phyloP scores from a whole-genome alignment of 2,329 filamentous ascomycete species.

The Pezizomycotina sp. region DNA sequence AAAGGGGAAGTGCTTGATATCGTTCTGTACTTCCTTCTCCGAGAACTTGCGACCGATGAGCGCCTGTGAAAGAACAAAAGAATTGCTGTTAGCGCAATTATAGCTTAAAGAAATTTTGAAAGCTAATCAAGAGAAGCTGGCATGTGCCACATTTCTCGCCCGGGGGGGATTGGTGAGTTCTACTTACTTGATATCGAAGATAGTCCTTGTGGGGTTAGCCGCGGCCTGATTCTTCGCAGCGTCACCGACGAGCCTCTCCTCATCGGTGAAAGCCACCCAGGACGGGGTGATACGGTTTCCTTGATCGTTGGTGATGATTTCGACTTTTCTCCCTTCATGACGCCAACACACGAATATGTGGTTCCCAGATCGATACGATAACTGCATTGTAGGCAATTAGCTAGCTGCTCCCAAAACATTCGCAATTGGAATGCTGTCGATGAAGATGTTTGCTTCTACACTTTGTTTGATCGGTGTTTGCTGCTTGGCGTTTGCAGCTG shows the following conservation, averaged over 20 bases:
- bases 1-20: conserved; percentile 98
- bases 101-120: no score
- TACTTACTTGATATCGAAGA: conserved; percentile 70
- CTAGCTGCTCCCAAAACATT: not conserved
- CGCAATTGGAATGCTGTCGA: not conserved
- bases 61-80: conserved; percentile 48
- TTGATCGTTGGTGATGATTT: conserved; percentile 92
- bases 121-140: not conserved
- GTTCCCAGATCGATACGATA: conserved; percentile 91
- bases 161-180: not conserved
- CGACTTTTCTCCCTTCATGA: conserved; percentile 89
- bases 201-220: conserved; percentile 56
- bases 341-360: conserved; percentile 77
- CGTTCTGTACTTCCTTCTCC: conserved; percentile 75
- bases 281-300: conserved; percentile 92
- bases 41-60: conserved; percentile 69
- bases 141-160: conserved; percentile 20
- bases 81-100: no score
- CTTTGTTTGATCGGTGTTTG: not conserved
- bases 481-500: not conserved
- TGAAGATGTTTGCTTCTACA: no score
- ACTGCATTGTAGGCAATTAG: conserved; percentile 35
- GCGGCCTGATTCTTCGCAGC: conserved; percentile 92
- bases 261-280: conserved; percentile 91
- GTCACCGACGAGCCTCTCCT: conserved; percentile 92